Base-by-base conservation (phyloP, 192 early-diverging fungal genomes). In the Dissophora globulifera region DNA sequence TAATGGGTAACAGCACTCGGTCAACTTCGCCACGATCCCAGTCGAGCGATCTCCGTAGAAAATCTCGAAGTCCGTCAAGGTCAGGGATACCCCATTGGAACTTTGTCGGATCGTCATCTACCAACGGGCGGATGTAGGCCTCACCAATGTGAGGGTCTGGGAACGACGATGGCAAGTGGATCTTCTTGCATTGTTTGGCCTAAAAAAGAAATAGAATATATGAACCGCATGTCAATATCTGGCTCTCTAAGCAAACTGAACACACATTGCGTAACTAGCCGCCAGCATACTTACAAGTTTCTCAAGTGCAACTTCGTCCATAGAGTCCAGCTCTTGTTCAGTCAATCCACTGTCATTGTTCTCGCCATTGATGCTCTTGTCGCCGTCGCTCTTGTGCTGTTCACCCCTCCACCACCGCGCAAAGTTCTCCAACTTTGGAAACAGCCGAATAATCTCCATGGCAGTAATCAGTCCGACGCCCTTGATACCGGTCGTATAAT, bases 401-500 rank as follows among this genome's bases (percentile, higher is more conserved):
- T 89, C 84, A 2, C 76, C 80, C 30, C 79, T 68, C 68, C 87
- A 91, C 81, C 87, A 89, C 30, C 81, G 70, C n/a, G 78, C 50
- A 67, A 91, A 92, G 25, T 67, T 64, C 8, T 81, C 63, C 47
- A 92, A 45, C 26, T 68, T 69, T 7, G 83, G 82, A 78, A 91
- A 97, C 63, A 90, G 87, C 42, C 86, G 85, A 58, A 99, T 63
- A 17, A 96, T 90, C 70, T 99, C 98, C 87, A 98, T 88, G 0
- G 94, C 96, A 23, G 85, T 78, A 22, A 97, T 93, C 19, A 91
- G 84, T 23, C 98, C 98, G 29, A 98, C 71, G 3, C 95, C 94
- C 26, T 86, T 79, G 58, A 99, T 83, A 0, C 98, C 98, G 15
- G 87, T 86, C 0, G 98, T 95, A 69, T 99, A 99, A 81, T 99